Conservation (phyloP, 139 green algal genomes). For the Raphidocelis subcapitata region DNA sequence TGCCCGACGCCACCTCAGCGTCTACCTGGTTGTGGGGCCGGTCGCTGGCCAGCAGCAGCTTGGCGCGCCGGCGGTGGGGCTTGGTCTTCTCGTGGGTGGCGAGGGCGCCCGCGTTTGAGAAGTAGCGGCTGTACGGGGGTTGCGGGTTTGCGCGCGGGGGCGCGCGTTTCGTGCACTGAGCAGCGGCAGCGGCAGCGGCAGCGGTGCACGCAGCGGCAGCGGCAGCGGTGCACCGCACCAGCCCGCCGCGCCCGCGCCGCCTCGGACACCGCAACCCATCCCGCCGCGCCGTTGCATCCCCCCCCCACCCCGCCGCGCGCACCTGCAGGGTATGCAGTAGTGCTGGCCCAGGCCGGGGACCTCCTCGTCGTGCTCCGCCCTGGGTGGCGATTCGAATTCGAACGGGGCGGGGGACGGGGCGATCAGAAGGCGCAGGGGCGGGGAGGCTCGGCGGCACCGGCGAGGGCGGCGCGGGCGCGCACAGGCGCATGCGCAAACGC, state of each 20-base stretch:
- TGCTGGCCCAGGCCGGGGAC: slow-evolving; percentile 63
- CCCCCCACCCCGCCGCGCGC: too few relatives aligned
- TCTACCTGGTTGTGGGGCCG: slow-evolving; percentile 80
- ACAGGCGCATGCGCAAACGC: too few relatives aligned
- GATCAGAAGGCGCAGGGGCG: too few relatives aligned
- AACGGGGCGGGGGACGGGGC: too few relatives aligned
- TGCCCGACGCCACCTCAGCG: slow-evolving; percentile 74
- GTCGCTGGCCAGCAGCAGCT: slow-evolving; percentile 58
- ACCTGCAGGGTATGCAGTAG: slow-evolving; percentile 70
- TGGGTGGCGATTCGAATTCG: slow-evolving; percentile 19
- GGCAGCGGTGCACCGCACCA: background rate
- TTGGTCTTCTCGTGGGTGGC: slow-evolving; percentile 64
- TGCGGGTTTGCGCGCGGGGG: too few relatives aligned
- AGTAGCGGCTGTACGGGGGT: slow-evolving; percentile 47
- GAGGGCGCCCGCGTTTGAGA: slow-evolving; percentile 55
- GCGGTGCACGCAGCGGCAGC: too few relatives aligned
- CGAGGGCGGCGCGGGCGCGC: too few relatives aligned
- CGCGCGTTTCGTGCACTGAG: too few relatives aligned
- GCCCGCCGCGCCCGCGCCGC: background rate
- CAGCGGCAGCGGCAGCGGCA: background rate
- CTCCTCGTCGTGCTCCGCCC: slow-evolving; percentile 76
- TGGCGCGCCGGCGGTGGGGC: slow-evolving; percentile 74
- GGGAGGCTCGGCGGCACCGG: too few relatives aligned
- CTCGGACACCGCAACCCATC: too few relatives aligned
- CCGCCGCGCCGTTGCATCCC: too few relatives aligned